Conservation (phyloP, 352 stramenopile genomes). For the Pythium dissimile region DNA sequence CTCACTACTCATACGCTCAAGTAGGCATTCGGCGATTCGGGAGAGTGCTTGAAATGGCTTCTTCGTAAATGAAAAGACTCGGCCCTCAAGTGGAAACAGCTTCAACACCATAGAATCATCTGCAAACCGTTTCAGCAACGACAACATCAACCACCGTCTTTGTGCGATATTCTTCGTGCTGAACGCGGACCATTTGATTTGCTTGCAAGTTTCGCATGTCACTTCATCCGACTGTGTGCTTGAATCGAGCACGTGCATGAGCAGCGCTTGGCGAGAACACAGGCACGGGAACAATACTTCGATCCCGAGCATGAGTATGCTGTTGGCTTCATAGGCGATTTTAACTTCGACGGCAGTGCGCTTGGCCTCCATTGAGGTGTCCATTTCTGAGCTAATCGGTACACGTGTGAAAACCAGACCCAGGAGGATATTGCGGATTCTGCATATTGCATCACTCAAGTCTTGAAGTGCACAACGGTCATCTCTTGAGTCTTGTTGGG, state of each 20-base stretch:
- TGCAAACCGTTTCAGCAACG: slow-evolving; percentile 59
- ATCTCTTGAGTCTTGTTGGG: background rate
- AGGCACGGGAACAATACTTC: slow-evolving; percentile 88
- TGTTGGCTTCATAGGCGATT: slow-evolving; percentile 34
- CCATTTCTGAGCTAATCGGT: too few relatives aligned
- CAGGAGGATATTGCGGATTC: background rate
- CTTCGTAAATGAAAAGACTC: background rate
- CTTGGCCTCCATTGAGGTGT: too few relatives aligned
- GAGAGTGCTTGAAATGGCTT: background rate
- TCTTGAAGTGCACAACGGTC: background rate
- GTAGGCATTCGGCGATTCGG: background rate
- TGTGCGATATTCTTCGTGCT: slow-evolving; percentile 20
- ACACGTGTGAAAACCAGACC: background rate
- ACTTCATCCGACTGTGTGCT: background rate
- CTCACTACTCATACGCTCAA: slow-evolving; percentile 1
- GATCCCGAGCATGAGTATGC: slow-evolving; percentile 71
- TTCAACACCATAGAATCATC: slow-evolving; percentile 57
- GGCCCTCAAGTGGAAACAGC: slow-evolving; percentile 27
- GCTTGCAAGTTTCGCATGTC: background rate
- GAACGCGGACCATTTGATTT: slow-evolving; percentile 1
- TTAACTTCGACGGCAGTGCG: too few relatives aligned
- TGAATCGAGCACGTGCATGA: slow-evolving; percentile 32
- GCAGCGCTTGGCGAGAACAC: slow-evolving; percentile 60
- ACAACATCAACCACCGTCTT: slow-evolving; percentile 40
- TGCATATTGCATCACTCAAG: background rate